Evolutionary conservation across 179 eudicot genomes (phyloP).

Genomic region (Amaranthus tricolor): DNA sequence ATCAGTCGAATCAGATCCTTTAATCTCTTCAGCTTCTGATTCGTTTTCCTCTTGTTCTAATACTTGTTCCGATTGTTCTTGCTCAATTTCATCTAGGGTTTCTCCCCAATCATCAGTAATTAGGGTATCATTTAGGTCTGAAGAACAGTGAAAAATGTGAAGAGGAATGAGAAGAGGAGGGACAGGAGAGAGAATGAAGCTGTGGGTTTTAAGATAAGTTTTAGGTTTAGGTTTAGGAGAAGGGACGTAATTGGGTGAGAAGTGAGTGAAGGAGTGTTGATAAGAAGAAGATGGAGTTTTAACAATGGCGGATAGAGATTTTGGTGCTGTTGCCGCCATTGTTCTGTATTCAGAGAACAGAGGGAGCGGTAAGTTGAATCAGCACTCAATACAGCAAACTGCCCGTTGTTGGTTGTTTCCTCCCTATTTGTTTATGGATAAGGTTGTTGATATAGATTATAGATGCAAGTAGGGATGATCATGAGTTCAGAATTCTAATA

Average conservation of each 20-base stretch:
- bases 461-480: no score
- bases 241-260: slow-evolving; percentile 4
- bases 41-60: slow-evolving; percentile 28
- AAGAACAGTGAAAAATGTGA: slow-evolving; percentile 26
- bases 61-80: slow-evolving; percentile 17
- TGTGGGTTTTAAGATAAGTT: slow-evolving; percentile 30
- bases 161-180: slow-evolving; percentile 25
- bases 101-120: slow-evolving; percentile 23
- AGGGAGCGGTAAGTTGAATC: not conserved
- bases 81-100: slow-evolving; percentile 24
- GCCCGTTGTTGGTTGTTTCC: slow-evolving; percentile 17
- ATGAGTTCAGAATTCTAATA: no score
- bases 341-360: not conserved
- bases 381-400: not conserved
- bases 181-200: slow-evolving; percentile 21
- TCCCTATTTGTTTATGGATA: slow-evolving; percentile 26
- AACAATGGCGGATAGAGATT: slow-evolving; percentile 24
- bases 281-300: slow-evolving; percentile 21
- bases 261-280: slow-evolving; percentile 11
- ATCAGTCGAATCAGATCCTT: slow-evolving; percentile 32
- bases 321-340: slow-evolving; percentile 21
- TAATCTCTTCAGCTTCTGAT: slow-evolving; percentile 13
- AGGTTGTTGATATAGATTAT: slow-evolving; percentile 23
- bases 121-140: slow-evolving; percentile 13
- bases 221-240: slow-evolving; percentile 31